Percentiles rank a stretch among this genome's conserved stretches.
phyloP scores from a whole-genome alignment of 2,329 filamentous ascomycete species.

The Trichoderma sp. region DNA sequence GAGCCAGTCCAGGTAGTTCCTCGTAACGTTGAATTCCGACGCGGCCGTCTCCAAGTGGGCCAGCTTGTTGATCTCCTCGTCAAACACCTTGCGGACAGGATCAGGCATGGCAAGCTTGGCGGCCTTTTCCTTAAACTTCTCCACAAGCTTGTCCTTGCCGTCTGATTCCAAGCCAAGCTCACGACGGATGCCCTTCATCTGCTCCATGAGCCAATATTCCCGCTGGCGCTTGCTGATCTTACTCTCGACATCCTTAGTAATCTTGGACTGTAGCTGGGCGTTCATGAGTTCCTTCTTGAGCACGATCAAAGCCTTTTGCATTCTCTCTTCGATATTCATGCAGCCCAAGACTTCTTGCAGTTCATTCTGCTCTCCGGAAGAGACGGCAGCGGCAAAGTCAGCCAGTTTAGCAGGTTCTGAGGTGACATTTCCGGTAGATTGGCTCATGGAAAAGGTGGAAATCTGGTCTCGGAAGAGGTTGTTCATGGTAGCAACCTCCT shows the following conservation, averaged over 20 bases:
- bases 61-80: conserved; percentile 96
- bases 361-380: conserved; percentile 88
- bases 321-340: conserved; percentile 86
- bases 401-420: conserved; percentile 94
- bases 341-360: conserved; percentile 88
- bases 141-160: conserved; percentile 96
- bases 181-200: conserved; percentile 97
- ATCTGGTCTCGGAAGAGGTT: conserved; percentile 96
- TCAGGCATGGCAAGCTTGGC: conserved; percentile 95
- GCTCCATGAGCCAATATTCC: conserved; percentile 98
- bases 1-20: conserved; percentile 98
- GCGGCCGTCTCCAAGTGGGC: conserved; percentile 92
- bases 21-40: conserved; percentile 96
- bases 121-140: conserved; percentile 96
- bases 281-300: conserved; percentile 99
- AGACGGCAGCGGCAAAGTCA: conserved; percentile 95
- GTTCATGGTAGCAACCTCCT: conserved; percentile 92
- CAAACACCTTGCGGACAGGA: conserved; percentile 93
- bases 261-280: conserved; percentile 93
- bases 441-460: conserved; percentile 93
- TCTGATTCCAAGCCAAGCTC: conserved; percentile 97
- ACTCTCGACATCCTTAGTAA: conserved; percentile 94
- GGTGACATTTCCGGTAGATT: conserved; percentile 90
- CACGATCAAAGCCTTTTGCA: conserved; percentile 88
- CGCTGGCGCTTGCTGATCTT: conserved; percentile 97